phyloP scores from a whole-genome alignment of 2,329 filamentous ascomycete species.

The Rosellinia necatrix region DNA sequence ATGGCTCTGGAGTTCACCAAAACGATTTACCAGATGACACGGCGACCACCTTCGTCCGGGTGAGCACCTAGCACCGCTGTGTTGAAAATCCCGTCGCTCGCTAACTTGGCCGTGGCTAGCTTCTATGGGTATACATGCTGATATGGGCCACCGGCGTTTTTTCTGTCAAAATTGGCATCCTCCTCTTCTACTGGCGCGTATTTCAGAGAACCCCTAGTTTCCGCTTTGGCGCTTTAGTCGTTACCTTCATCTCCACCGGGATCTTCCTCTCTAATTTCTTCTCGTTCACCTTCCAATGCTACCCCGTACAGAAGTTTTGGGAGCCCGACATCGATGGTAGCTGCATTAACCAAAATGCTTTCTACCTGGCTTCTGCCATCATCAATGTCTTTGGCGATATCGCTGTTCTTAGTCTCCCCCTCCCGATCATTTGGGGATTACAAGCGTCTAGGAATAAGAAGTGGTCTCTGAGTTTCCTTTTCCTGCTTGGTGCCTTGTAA shows the following conservation, averaged over 20 bases:
- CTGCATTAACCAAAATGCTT: conserved; percentile 34
- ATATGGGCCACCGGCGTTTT: conserved; percentile 38
- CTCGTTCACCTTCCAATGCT: conserved; percentile 34
- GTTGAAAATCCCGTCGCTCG: not conserved
- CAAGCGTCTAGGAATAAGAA: conserved; percentile 39
- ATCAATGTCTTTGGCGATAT: conserved; percentile 40
- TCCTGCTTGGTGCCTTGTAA: conserved; percentile 41
- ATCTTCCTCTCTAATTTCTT: conserved; percentile 37
- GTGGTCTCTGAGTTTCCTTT: conserved; percentile 39
- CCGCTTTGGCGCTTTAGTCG: conserved; percentile 31
- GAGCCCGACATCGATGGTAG: conserved; percentile 17
- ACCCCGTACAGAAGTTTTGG: conserved; percentile 34
- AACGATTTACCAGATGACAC: conserved; percentile 26
- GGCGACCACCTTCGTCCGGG: conserved; percentile 33
- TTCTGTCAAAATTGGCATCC: conserved; percentile 38
- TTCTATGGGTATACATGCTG: conserved; percentile 37
- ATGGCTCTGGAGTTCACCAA: conserved; percentile 35
- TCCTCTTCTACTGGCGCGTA: conserved; percentile 40
- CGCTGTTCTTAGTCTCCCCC: conserved; percentile 38
- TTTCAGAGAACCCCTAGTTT: conserved; percentile 33
- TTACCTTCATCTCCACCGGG: conserved; percentile 30
- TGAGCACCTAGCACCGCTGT: conserved; percentile 12
- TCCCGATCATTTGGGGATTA: conserved; percentile 40
- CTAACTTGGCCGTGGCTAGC: conserved; percentile 17
- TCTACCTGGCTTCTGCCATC: conserved; percentile 36